phyloP scores from a whole-genome alignment of 192 early-diverging fungal species.

The Umbelopsis sp. region DNA sequence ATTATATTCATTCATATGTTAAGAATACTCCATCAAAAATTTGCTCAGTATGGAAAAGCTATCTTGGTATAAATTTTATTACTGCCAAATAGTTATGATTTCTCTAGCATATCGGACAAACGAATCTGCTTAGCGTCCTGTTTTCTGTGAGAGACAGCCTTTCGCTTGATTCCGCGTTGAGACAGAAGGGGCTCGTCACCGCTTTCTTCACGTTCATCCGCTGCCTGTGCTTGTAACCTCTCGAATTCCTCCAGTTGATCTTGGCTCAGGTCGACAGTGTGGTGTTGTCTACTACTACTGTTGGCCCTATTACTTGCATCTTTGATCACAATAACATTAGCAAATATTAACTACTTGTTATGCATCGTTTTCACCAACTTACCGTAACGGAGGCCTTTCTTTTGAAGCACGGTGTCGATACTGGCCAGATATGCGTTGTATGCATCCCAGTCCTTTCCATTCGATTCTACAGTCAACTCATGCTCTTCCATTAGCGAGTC shows the following conservation, averaged over 20 bases:
- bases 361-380: neutral
- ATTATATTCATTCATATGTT: too few relatives aligned
- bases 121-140: constrained; percentile 7
- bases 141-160: neutral
- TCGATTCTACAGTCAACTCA: constrained; percentile 21
- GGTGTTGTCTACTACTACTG: neutral
- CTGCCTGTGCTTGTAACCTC: neutral
- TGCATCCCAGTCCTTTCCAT: constrained; percentile 43
- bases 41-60: too few relatives aligned
- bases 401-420: constrained; percentile 41
- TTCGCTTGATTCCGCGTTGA: constrained; percentile 5
- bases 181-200: neutral
- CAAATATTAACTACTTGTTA: neutral
- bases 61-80: neutral
- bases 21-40: too few relatives aligned
- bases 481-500: constrained; percentile 27
- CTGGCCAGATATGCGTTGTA: constrained; percentile 43
- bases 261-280: neutral
- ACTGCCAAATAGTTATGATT: neutral
- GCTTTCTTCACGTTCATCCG: neutral
- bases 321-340: neutral
- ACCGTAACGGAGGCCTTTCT: constrained; percentile 42
- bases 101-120: neutral
- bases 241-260: neutral
- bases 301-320: neutral